Evolutionary conservation across 169 alveolate genomes (phyloP).

Genomic region (Fabrea salina): DNA sequence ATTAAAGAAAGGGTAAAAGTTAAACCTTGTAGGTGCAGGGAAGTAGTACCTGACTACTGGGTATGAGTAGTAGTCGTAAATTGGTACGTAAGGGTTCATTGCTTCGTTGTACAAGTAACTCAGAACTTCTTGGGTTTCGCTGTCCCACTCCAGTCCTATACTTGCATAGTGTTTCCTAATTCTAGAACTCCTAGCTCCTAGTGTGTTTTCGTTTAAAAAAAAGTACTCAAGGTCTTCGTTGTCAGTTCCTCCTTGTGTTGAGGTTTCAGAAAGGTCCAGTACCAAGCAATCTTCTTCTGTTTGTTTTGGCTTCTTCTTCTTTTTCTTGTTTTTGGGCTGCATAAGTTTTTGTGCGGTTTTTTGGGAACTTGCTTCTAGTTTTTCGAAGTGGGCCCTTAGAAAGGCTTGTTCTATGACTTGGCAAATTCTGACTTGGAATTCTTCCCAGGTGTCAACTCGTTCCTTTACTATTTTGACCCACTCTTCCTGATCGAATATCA

Average conservation of each 20-base stretch:
- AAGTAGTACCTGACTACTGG: too few relatives aligned
- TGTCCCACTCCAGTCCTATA: neutral
- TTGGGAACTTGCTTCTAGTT: neutral
- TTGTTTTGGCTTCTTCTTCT: conserved; percentile 6
- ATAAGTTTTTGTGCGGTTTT: neutral
- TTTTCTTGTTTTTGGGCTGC: neutral
- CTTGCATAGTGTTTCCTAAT: neutral
- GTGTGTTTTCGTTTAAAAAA: neutral
- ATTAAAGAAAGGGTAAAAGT: too few relatives aligned
- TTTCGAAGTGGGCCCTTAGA: neutral
- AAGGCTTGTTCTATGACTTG: neutral
- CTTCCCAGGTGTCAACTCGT: neutral
- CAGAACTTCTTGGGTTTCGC: neutral
- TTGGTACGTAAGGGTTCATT: too few relatives aligned
- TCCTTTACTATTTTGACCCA: neutral
- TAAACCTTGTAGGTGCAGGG: too few relatives aligned
- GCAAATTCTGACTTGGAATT: neutral
- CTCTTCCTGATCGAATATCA: neutral
- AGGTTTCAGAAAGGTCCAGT: neutral
- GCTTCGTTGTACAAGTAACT: too few relatives aligned
- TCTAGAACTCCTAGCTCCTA: neutral
- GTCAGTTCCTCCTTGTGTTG: conserved; percentile 10
- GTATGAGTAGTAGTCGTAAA: too few relatives aligned
- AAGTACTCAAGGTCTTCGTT: neutral
- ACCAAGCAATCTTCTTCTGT: neutral